Evolutionary conservation across 257 asterid genomes (phyloP).

Genomic region (Anisodus tanguticus): DNA sequence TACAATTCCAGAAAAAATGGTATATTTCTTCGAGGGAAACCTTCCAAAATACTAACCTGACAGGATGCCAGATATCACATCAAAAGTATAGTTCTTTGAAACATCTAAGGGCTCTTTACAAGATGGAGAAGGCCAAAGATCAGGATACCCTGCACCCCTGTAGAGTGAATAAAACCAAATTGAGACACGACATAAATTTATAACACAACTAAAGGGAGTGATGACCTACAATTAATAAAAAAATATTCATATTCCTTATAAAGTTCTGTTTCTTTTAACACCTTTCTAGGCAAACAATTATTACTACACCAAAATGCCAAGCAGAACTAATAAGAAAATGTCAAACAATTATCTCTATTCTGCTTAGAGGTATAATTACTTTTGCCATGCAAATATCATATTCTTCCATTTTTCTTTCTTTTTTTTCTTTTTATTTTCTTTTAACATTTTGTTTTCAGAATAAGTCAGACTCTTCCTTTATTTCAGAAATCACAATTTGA

Average conservation of each 20-base stretch:
- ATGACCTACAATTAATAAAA: neutral
- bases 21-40: neutral
- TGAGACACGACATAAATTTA: neutral
- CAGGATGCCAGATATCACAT: constrained; percentile 72
- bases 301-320: neutral
- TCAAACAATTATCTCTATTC: too few relatives aligned
- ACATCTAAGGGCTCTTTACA: constrained; percentile 95
- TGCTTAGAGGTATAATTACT: neutral
- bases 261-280: neutral
- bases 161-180: constrained; percentile 26
- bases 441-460: neutral
- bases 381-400: neutral
- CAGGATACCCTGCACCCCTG: constrained; percentile 97
- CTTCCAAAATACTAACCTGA: constrained; percentile 52
- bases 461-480: constrained; percentile 14
- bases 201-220: constrained; percentile 15
- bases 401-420: neutral
- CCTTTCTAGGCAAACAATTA: neutral
- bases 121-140: constrained; percentile 88
- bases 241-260: neutral
- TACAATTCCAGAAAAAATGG: neutral
- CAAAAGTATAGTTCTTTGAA: constrained; percentile 81
- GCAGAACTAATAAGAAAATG: neutral
- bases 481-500: neutral
- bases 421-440: neutral